phyloP scores from a whole-genome alignment of 2,329 filamentous ascomycete genomes.

The Ophiostoma sp. region DNA sequence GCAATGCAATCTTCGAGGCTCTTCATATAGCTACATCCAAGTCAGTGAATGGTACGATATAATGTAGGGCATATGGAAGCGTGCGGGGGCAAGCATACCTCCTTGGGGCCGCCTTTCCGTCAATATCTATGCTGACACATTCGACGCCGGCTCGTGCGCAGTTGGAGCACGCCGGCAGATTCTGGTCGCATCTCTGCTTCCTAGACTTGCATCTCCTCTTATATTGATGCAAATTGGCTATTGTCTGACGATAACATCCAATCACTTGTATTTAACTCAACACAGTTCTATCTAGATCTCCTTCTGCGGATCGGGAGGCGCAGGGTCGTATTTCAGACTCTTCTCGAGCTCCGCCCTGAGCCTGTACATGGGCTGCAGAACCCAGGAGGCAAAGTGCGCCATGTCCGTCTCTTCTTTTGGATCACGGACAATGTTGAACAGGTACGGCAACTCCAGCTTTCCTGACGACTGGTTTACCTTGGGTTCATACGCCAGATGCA shows the following conservation, averaged over 20 bases:
- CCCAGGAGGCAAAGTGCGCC: constrained; percentile 33
- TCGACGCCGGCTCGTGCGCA: constrained; percentile 4
- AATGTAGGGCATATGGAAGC: not conserved
- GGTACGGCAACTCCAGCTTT: constrained; percentile 33
- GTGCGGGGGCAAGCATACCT: not conserved
- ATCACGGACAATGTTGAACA: constrained; percentile 33
- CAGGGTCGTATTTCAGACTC: constrained; percentile 32
- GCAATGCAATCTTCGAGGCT: not conserved
- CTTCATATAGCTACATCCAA: not conserved
- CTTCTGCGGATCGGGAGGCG: constrained; percentile 33
- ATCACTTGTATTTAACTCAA: not conserved
- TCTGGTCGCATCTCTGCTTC: constrained; percentile 6
- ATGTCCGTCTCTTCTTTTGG: constrained; percentile 35
- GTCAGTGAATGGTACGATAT: not conserved
- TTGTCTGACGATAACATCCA: too few species aligned
- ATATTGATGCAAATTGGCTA: too few species aligned
- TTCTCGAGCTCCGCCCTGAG: constrained; percentile 30
- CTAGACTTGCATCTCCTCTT: not conserved
- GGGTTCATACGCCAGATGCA: constrained; percentile 35
- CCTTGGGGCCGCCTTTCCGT: not conserved
- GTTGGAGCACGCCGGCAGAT: not conserved
- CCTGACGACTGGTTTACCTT: constrained; percentile 34
- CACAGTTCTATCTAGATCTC: constrained; percentile 4
- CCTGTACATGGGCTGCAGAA: constrained; percentile 32
- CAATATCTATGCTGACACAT: constrained; percentile 7